Evolutionary conservation across 495 filamentous ascomycete genomes (phyloP).

Genomic region (Extremus antarcticus): DNA sequence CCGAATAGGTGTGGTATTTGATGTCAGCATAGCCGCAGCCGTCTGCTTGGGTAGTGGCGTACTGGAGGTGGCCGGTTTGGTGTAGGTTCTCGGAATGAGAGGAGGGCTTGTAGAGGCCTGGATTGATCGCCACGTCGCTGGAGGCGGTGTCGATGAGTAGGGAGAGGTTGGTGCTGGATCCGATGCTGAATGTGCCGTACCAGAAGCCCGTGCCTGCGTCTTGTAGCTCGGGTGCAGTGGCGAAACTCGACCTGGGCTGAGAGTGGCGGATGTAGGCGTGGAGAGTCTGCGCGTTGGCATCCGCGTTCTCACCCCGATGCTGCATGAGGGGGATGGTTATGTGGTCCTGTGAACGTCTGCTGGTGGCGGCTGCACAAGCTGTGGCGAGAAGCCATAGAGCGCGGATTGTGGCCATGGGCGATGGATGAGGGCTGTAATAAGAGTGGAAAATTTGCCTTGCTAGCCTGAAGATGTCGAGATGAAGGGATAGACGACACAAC

Average conservation of each 20-base stretch:
- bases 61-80: background rate
- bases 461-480: too few relatives aligned
- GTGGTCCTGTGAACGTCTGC: background rate
- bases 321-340: background rate
- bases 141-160: conserved; percentile 14
- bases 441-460: too few relatives aligned
- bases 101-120: conserved; percentile 2
- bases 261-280: background rate
- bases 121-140: conserved; percentile 3
- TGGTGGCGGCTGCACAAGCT: background rate
- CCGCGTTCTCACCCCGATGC: background rate
- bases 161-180: background rate
- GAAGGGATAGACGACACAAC: too few relatives aligned
- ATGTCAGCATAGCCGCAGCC: conserved; percentile 7
- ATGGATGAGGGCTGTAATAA: too few relatives aligned
- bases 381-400: background rate
- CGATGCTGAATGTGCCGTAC: conserved; percentile 4
- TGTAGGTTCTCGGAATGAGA: background rate
- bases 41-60: background rate
- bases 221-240: background rate
- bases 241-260: background rate
- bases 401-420: too few relatives aligned
- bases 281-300: background rate
- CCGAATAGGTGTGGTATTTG: background rate
- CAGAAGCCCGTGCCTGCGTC: conserved; percentile 9